Base-by-base conservation (phyloP, 148 eudicot species). In the Vaccinium vitisidaea region DNA sequence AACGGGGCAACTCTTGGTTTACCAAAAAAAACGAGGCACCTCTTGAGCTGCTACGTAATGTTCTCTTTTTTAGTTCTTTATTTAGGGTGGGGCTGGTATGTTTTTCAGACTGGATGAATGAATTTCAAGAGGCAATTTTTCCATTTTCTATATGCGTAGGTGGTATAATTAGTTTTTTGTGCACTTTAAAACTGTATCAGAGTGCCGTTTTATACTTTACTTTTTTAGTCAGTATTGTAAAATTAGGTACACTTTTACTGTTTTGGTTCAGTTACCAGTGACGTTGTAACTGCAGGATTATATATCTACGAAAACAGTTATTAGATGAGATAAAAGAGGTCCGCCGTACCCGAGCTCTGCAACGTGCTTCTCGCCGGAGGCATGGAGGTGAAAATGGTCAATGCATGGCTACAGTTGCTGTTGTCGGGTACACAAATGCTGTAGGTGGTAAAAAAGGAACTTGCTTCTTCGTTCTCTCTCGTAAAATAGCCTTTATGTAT, bases 401-500 rank as follows among this genome's bases (percentile, higher is more conserved):
- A 89, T 91, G 87, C 87, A 90, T 92, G 86, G 88, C 94, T 80
- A 95, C 99, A 71, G 90, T 97, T 87, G 99, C 98, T 82, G 92
- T 97, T 77, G 99, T 86, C 77, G 87, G 87, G 65, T 97, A 97
- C 91, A 97, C 99, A 65, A 97, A 97, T 93, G 99, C 98, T 87
- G 99, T 97, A 87, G 79, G 98, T 90, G 83, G 61, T 89, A 79
- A 59, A 85, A 71, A 46, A 58, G 14, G 59, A 48, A 19, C 6
- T 43, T 63, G 27, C 25, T 30, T 30, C 25, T 30, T 30, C 19
- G 63, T 77, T 12, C 58, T n/a, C 53, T 83, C 9, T 53, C 18
- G 63, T 77, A 14, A 16, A 65, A 32, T 81, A 21, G 58, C 59
- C 39, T 80, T 43, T 43, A 75, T 12, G 25, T 46, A 69, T 36